phyloP scores from a whole-genome alignment of 176 grass and related monocot species.

The Oryza meridionalis region DNA sequence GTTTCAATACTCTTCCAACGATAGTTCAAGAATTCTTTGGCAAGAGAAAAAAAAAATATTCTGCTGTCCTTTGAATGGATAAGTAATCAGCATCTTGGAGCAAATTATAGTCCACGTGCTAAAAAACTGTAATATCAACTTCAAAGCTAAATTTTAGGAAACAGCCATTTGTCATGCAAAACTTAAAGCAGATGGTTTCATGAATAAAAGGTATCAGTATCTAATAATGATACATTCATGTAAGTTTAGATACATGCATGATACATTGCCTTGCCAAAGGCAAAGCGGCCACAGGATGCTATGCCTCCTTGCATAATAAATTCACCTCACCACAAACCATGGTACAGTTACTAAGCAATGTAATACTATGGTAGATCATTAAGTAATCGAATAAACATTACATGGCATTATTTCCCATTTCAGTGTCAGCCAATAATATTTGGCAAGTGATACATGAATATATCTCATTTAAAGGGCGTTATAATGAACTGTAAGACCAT shows the following conservation, averaged over 20 bases:
- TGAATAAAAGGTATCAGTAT: not conserved
- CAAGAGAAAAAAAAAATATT: not conserved
- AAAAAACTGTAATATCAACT: not conserved
- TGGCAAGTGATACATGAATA: not conserved
- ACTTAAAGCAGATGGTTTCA: not conserved
- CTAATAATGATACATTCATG: not conserved
- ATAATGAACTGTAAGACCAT: not conserved
- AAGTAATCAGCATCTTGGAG: not conserved
- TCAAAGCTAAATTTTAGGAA: not conserved
- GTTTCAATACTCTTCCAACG: not conserved
- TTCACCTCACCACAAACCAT: not conserved
- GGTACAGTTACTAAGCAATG: not conserved
- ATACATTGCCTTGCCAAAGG: not conserved
- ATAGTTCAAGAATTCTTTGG: conserved; percentile 2
- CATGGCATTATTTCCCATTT: not conserved
- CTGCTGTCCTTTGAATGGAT: not conserved
- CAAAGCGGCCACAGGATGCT: not conserved
- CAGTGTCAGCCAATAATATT: not conserved
- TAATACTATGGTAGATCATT: conserved; percentile 5
- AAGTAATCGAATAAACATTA: not conserved
- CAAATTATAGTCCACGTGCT: conserved; percentile 13
- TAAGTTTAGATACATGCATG: not conserved
- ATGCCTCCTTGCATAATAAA: not conserved
- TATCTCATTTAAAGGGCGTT: not conserved
- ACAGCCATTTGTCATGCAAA: not conserved